These are phyloP conservation scores for Phytophthora pseudosyringae DNA, from an alignment of 352 stramenopile genomes.

Conservation along the genomic window DNA sequence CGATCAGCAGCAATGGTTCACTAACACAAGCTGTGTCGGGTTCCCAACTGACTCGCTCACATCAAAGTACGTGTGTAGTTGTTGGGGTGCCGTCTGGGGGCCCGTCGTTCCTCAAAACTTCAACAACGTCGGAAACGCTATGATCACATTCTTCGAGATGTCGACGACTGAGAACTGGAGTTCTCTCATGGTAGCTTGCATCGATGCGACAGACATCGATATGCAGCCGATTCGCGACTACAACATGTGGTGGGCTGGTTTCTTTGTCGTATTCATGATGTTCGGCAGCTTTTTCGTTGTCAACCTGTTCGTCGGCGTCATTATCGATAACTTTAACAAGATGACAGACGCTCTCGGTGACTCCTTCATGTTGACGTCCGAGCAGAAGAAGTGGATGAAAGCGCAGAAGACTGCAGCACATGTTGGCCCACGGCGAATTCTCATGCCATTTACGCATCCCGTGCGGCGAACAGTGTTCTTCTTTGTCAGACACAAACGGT, in stretches of 20 bases:
- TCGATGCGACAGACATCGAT: conserved; percentile 88
- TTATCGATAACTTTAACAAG: conserved; percentile 94
- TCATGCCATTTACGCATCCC: conserved; percentile 54
- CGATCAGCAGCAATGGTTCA: conserved; percentile 59
- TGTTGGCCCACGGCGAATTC: conserved; percentile 60
- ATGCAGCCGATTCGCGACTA: conserved; percentile 92
- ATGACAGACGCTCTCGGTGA: conserved; percentile 80
- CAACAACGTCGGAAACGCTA: conserved; percentile 79
- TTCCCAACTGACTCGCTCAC: conserved; percentile 54
- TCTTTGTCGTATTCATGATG: conserved; percentile 92
- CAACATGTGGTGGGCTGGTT: conserved; percentile 75
- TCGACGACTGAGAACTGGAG: conserved; percentile 93
- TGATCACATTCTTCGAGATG: conserved; percentile 93
- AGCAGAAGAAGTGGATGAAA: conserved; percentile 91
- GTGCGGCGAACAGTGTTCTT: conserved; percentile 69
- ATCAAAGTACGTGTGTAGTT: conserved; percentile 73
- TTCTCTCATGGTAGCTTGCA: conserved; percentile 88
- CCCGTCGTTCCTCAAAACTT: conserved; percentile 74
- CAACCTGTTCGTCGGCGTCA: conserved; percentile 94
- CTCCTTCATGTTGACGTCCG: conserved; percentile 79
- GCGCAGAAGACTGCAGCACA: conserved; percentile 62
- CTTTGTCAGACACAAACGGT: conserved; percentile 61
- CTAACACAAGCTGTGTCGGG: conserved; percentile 15
- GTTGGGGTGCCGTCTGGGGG: conserved; percentile 54
- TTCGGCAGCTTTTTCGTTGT: conserved; percentile 93